Percentiles rank a stretch among this genome's conserved stretches.
These are phyloP conservation scores for Tetrahymena malaccensis DNA, from an alignment of 73 alveolate genomes.

Conservation along the genomic window DNA sequence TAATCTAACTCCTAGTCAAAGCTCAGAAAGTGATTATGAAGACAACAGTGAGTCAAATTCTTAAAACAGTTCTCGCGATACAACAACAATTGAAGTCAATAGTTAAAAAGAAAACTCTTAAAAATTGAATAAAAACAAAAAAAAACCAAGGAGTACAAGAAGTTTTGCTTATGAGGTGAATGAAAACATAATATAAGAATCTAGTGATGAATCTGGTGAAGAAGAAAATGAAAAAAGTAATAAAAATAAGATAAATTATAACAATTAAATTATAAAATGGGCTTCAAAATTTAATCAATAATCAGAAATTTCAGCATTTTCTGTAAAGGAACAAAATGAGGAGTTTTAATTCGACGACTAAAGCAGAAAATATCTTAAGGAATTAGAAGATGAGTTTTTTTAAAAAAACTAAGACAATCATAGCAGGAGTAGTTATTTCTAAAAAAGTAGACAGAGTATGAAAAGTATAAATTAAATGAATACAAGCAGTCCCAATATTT, in stretches of 20 bases:
- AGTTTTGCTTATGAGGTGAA: background rate
- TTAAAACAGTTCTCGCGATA: background rate
- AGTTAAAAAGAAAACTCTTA: background rate
- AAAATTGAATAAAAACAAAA: background rate
- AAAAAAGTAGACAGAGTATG: background rate
- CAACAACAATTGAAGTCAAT: background rate
- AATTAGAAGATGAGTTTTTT: background rate
- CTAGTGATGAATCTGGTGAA: background rate
- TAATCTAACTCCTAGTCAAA: background rate
- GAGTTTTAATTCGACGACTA: background rate
- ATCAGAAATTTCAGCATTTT: background rate
- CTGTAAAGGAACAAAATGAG: background rate
- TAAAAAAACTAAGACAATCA: background rate
- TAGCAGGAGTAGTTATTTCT: background rate
- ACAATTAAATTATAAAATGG: background rate
- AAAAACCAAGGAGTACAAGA: background rate
- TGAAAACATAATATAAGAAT: background rate
- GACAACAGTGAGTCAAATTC: background rate
- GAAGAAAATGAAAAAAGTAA: background rate
- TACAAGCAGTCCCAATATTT: background rate
- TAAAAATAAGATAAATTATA: background rate
- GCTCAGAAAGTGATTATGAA: background rate
- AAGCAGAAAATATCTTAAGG: background rate
- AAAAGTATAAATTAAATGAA: background rate
- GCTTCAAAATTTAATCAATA: background rate